Base-by-base conservation (phyloP, 495 filamentous ascomycete species). In the Annulohypoxylon moriforme region DNA sequence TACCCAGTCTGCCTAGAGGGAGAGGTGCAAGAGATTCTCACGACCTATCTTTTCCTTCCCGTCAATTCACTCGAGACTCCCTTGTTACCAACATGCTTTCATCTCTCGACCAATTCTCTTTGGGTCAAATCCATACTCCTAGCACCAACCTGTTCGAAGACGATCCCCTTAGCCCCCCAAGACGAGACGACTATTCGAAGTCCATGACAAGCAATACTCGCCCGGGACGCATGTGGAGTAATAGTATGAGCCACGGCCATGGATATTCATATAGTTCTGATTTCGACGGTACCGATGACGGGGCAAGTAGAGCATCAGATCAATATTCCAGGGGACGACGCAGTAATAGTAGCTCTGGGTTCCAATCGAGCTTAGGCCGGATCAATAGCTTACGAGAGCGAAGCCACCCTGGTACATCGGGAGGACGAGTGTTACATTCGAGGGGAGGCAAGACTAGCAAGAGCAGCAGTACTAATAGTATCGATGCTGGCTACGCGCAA, bases 11-110 rank as follows among this genome's bases (percentile, higher is more conserved):
- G 18, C 61, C 71, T 25, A 77, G 69, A 47, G 56, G 56, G 44
- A 73, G 71, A 46, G 64, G 65, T 61, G 59, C 68, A 14, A 87
- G 90, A 53, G 93, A 97, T 77, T 95, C 94, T 25, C 94, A 97
- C 82, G 94, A 97, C 79, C 83, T 97, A 55, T 94, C 93, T 33
- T 82, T 97, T 56, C 89, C 90, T 7, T 84, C 90, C 53, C 85
- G 90, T 62, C 90, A 94, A 76, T 89, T 91, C 68, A 90, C 90
- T 27, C 89, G 94, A 55, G 92, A 94, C 71, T 97, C 94, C 22
- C 89, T 98, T 50, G 91, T 98, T 46, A 92, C 94, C 78, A 94
- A 97, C 75, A 93, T 98, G 89, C 87, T 98, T 11, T 86, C 94
- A 31, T 97, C 94, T 16, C 87, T 98, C 64, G 93, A 96, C 79